Percentiles rank a stretch among this genome's conserved stretches.
Conservation (phyloP, 2,329 filamentous ascomycete species). For the Ascochyta rabiei region DNA sequence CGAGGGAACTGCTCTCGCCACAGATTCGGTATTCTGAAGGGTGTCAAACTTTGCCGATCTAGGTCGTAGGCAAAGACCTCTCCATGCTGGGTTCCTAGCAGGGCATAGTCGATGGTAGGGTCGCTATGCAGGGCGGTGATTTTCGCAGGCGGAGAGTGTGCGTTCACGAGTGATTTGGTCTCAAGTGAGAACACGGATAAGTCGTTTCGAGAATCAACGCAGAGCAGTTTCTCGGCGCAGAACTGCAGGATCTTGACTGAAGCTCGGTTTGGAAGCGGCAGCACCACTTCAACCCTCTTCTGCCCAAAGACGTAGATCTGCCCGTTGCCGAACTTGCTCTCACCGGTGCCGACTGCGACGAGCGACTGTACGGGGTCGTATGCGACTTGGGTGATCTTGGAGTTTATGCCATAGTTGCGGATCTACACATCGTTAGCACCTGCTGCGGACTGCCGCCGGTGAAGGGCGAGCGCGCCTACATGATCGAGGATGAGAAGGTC, state of each 20-base stretch:
- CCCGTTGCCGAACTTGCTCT: constrained; percentile 83
- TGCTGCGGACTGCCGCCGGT: constrained; percentile 2
- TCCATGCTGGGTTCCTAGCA: constrained; percentile 81
- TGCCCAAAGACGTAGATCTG: constrained; percentile 90
- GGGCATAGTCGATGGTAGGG: constrained; percentile 90
- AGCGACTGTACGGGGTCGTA: constrained; percentile 96
- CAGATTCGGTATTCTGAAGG: constrained; percentile 84
- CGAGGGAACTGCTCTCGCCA: constrained; percentile 77
- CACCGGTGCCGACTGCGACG: constrained; percentile 86
- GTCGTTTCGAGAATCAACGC: constrained; percentile 85
- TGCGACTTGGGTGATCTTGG: constrained; percentile 73
- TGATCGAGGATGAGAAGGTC: constrained; percentile 85
- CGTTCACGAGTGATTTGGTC: constrained; percentile 68
- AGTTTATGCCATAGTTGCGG: constrained; percentile 62
- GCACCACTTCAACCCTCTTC: constrained; percentile 75
- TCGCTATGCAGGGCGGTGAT: constrained; percentile 80
- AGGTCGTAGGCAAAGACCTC: constrained; percentile 93
- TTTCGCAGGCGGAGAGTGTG: constrained; percentile 76
- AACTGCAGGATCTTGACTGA: constrained; percentile 83
- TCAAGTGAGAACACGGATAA: constrained; percentile 82
- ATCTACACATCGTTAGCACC: constrained; percentile 36
- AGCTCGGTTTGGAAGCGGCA: constrained; percentile 72
- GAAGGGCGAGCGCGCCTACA: constrained; percentile 53
- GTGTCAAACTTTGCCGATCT: constrained; percentile 76
- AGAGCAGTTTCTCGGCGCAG: constrained; percentile 82